These are phyloP conservation scores for Breviolum minutum DNA, from an alignment of 73 alveolate genomes.

Conservation along the genomic window DNA sequence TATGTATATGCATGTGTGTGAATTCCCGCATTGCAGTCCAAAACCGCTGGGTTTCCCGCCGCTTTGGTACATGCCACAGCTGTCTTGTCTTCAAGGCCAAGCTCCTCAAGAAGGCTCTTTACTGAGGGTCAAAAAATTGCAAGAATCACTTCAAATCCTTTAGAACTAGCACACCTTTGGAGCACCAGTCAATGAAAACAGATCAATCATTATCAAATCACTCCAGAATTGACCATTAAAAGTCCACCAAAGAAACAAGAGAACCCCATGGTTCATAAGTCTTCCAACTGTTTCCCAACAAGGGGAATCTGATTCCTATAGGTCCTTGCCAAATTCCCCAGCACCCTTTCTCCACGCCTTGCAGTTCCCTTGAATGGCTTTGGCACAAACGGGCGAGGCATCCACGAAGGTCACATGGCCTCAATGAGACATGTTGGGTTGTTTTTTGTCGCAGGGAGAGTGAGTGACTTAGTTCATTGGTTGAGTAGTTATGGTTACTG, in stretches of 20 bases:
- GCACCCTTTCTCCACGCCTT: neutral
- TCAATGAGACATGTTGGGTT: neutral
- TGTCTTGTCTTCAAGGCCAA: neutral
- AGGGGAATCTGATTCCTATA: too few species aligned
- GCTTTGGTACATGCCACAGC: slow-evolving; percentile 21
- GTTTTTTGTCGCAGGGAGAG: too few species aligned
- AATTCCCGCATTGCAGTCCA: too few species aligned
- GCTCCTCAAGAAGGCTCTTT: neutral
- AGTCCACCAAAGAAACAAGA: too few species aligned
- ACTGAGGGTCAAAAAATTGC: neutral
- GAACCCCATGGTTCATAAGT: too few species aligned
- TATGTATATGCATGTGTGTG: neutral
- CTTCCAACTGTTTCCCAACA: too few species aligned
- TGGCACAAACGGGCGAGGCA: slow-evolving; percentile 41
- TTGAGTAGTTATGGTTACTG: too few species aligned
- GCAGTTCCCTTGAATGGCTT: slow-evolving; percentile 27
- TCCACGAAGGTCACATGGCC: slow-evolving; percentile 57
- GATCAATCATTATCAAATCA: too few species aligned
- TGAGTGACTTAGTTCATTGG: too few species aligned
- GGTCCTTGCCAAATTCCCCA: too few species aligned
- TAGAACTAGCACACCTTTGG: neutral
- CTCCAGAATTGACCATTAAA: too few species aligned
- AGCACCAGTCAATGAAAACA: neutral
- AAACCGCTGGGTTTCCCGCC: neutral
- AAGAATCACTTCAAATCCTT: neutral